Base-by-base conservation (phyloP, 495 filamentous ascomycete genomes). In the Aspergillus diversus region DNA sequence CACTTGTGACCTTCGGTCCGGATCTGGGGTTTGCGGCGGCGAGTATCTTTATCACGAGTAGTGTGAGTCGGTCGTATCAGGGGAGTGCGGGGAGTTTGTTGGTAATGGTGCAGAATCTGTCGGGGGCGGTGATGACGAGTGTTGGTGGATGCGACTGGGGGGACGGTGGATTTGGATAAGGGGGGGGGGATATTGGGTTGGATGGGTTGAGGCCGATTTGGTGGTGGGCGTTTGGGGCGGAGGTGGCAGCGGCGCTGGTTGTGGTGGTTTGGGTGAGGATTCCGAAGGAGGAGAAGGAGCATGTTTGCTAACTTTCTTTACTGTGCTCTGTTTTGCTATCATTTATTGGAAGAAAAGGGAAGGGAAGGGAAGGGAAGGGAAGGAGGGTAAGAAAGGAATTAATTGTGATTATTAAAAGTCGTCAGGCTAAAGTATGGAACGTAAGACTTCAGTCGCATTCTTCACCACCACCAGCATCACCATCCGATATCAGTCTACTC, bases 111-210 rank as follows among this genome's bases (percentile, higher is more conserved):
- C 75, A 75, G 63, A 75, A 75, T 35, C 60, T 75, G 7, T 70
- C 66, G 2, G 71, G 74, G 7, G 81, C 81, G 3, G 74, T 84
- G 7, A 77, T 82, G 57, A 81, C 78, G 0, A 71, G 71, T 53
- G 66, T 82, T 82, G 0, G 77, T 75, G 0, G 80, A 81, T 66
- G 75, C 77, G 1, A 78, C 83, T 35, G 80, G 80, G 0, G 73
- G 73, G 0, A 71, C 71, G 17, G 75, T 84, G 0, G 79, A 80
- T 47, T 53, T 54, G 32, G 60, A 69, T 0, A 66, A 73, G 0
- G 59, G 69, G 49, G 69, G 49, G 78, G 80, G 0, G 70, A 77
- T 53, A 69, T 81, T 53, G 79, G 75, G 0, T 64, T 83, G n/a
- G 50, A 73, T 42, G 80, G 81, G 4, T 47, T 83, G 17, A 70